Evolutionary conservation across 1,139 yeast genomes (phyloP).

Genomic region (Eremothecium sinecaudum): DNA sequence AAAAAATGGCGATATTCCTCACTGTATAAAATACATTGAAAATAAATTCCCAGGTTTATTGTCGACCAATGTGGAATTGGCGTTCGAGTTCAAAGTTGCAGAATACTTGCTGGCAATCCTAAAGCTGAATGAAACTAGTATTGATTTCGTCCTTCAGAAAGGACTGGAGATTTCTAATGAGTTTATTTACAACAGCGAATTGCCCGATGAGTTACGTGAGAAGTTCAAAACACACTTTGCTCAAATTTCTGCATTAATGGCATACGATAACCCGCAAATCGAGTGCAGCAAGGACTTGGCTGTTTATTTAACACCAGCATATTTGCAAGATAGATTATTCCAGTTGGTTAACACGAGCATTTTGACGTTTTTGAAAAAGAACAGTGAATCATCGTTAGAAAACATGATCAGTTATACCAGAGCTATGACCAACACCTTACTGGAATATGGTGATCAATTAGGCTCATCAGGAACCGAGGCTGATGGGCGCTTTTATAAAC

Average conservation of each 20-base stretch:
- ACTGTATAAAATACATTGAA: conserved; percentile 37
- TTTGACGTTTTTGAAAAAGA: conserved; percentile 20
- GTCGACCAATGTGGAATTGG: conserved; percentile 34
- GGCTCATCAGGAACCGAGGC: conserved; percentile 10
- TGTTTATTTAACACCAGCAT: conserved; percentile 21
- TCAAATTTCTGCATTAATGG: conserved; percentile 42
- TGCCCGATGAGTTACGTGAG: conserved; percentile 14
- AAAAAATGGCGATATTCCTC: conserved; percentile 40
- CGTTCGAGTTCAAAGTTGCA: conserved; percentile 47
- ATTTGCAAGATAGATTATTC: conserved; percentile 26
- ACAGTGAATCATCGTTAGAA: conserved; percentile 24
- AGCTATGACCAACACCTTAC: conserved; percentile 23
- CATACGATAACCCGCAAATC: conserved; percentile 40
- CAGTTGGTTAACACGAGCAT: conserved; percentile 24
- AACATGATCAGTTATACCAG: conserved; percentile 26
- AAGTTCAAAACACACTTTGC: conserved; percentile 32
- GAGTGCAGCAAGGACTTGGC: conserved; percentile 27
- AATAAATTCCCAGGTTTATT: conserved; percentile 41
- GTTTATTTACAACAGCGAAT: conserved; percentile 30
- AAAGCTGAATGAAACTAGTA: conserved; percentile 30
- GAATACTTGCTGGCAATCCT: conserved; percentile 37
- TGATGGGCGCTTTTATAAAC: conserved; percentile 22
- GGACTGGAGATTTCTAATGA: conserved; percentile 41
- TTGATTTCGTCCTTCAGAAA: conserved; percentile 35
- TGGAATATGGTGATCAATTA: conserved; percentile 16